Evolutionary conservation across 2,329 filamentous ascomycete species (phyloP).

Genomic region (Alternaria brassicae): DNA sequence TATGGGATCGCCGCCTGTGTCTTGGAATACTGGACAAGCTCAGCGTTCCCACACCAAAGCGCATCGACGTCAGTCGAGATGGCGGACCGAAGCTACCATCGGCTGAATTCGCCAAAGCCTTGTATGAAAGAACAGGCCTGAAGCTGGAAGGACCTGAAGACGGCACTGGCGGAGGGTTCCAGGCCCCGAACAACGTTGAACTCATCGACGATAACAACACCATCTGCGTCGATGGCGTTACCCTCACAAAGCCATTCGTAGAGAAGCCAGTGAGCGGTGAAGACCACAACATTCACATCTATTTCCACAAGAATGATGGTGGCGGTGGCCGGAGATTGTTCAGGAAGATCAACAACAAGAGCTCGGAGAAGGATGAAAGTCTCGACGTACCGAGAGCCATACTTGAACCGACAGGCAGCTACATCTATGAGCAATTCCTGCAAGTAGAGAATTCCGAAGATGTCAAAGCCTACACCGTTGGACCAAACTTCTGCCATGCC

Average conservation of each 20-base stretch:
- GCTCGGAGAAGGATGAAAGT: constrained; percentile 87
- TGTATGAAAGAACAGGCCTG: constrained; percentile 82
- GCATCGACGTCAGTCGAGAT: constrained; percentile 90
- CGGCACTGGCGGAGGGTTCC: constrained; percentile 66
- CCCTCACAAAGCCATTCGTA: constrained; percentile 91
- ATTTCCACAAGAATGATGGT: constrained; percentile 85
- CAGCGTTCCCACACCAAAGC: constrained; percentile 84
- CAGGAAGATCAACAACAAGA: constrained; percentile 98
- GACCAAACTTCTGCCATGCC: constrained; percentile 89
- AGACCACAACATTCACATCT: constrained; percentile 98
- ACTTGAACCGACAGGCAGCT: constrained; percentile 80
- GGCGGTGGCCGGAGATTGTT: constrained; percentile 92
- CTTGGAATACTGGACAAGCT: constrained; percentile 87
- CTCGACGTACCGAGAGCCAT: constrained; percentile 80
- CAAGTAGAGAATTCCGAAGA: constrained; percentile 96
- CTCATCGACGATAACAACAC: constrained; percentile 90
- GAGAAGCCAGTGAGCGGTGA: constrained; percentile 98
- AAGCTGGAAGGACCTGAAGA: constrained; percentile 73
- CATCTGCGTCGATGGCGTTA: constrained; percentile 81
- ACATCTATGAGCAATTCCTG: constrained; percentile 97
- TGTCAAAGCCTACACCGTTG: constrained; percentile 98
- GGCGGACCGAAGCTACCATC: constrained; percentile 83
- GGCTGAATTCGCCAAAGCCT: constrained; percentile 77
- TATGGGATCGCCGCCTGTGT: constrained; percentile 95
- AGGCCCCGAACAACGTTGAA: constrained; percentile 72